phyloP scores from a whole-genome alignment of 2,329 filamentous ascomycete genomes.

The Aplosporella prunicola region DNA sequence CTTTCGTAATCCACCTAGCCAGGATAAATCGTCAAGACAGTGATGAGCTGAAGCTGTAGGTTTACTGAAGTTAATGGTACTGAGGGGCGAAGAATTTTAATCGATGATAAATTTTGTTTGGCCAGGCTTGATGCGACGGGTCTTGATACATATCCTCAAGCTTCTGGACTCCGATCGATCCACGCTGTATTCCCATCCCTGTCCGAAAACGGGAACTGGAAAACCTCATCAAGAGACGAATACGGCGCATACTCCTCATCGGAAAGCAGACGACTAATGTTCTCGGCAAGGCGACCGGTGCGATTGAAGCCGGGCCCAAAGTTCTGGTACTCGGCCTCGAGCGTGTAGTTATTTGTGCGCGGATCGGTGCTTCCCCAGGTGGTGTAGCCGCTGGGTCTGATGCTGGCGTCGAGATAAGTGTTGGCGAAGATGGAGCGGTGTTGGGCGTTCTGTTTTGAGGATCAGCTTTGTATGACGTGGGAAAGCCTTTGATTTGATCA shows the following conservation, averaged over 20 bases:
- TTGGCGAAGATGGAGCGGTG: slow-evolving; percentile 50
- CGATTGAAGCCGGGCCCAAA: slow-evolving; percentile 47
- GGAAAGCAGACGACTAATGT: slow-evolving; percentile 41
- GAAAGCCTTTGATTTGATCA: no score
- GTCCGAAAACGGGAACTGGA: slow-evolving; percentile 36
- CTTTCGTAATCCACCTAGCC: no score
- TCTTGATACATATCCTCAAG: no score
- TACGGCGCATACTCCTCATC: slow-evolving; percentile 29
- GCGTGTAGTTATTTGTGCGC: slow-evolving; percentile 36
- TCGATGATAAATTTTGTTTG: no score
- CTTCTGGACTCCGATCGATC: slow-evolving; percentile 32
- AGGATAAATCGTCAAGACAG: no score
- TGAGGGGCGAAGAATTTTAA: no score
- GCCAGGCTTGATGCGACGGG: no score
- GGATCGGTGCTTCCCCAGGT: slow-evolving; percentile 39
- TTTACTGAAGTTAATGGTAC: no score
- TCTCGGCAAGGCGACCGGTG: slow-evolving; percentile 33
- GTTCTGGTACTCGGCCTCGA: slow-evolving; percentile 48
- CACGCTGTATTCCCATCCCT: slow-evolving; percentile 38
- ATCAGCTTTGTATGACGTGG: no score
- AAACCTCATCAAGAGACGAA: slow-evolving; percentile 35
- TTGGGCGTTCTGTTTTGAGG: slow-evolving; percentile 36
- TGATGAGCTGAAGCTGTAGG: no score
- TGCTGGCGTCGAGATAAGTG: slow-evolving; percentile 46
- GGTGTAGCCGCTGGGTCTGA: slow-evolving; percentile 47